phyloP scores from a whole-genome alignment of 1,284 basidiomycete genomes.

The Rhodotorula sp. region DNA sequence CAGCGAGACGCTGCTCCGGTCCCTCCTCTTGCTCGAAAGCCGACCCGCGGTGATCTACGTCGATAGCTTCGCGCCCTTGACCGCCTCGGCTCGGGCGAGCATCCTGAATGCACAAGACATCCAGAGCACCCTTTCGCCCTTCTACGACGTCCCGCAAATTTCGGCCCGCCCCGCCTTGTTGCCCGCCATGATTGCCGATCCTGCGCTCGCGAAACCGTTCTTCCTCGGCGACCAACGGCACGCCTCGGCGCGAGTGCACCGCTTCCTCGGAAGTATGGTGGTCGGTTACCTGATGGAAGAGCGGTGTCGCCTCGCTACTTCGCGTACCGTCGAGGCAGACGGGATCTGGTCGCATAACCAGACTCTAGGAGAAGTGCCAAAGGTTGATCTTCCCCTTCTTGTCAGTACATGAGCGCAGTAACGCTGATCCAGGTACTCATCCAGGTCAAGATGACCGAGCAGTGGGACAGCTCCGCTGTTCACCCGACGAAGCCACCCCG shows the following conservation, averaged over 20 bases:
- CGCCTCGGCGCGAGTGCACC: slow-evolving; percentile 4
- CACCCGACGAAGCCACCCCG: slow-evolving; percentile 10
- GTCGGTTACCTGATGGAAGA: slow-evolving; percentile 21
- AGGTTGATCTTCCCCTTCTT: background rate
- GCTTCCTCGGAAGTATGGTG: slow-evolving; percentile 22
- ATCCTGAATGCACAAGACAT: slow-evolving; percentile 6
- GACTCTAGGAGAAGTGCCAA: background rate
- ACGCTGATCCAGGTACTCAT: background rate
- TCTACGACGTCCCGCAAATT: slow-evolving; percentile 24
- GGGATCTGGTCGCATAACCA: background rate
- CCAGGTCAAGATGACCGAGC: slow-evolving; percentile 18
- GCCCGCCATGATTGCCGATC: slow-evolving; percentile 13
- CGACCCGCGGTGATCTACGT: slow-evolving; percentile 17
- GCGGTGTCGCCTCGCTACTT: background rate
- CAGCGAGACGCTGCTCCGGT: slow-evolving; percentile 11
- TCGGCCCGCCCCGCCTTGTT: slow-evolving; percentile 7
- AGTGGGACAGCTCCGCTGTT: slow-evolving; percentile 2
- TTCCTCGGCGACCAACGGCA: slow-evolving; percentile 23
- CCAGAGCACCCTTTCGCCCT: slow-evolving; percentile 12
- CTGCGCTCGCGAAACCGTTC: slow-evolving; percentile 2
- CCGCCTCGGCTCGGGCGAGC: background rate
- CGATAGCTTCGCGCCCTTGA: slow-evolving; percentile 7
- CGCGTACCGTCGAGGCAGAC: no score
- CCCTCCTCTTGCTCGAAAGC: slow-evolving; percentile 4
- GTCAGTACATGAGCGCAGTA: no score